These are phyloP conservation scores for Colletotrichum musicola DNA, from an alignment of 2,329 filamentous ascomycete genomes.

Conservation along the genomic window DNA sequence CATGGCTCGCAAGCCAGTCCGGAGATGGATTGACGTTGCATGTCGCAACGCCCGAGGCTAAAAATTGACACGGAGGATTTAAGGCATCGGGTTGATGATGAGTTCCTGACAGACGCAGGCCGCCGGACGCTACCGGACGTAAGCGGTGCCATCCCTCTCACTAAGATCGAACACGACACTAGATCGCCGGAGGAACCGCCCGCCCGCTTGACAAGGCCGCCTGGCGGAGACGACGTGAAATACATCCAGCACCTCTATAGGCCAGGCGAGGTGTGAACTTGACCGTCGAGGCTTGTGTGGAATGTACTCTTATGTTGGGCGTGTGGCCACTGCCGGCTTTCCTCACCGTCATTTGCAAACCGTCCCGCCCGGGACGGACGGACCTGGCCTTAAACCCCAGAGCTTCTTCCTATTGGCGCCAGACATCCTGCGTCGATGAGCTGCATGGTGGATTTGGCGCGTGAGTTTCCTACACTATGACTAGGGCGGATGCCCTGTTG, in stretches of 20 bases:
- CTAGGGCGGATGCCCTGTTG: neutral
- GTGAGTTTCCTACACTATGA: neutral
- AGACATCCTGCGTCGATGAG: slow-evolving; percentile 17
- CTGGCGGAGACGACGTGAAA: neutral
- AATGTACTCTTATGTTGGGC: too few relatives aligned
- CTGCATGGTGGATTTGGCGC: slow-evolving; percentile 14
- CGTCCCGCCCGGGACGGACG: slow-evolving; percentile 8
- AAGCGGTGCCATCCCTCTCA: slow-evolving; percentile 6
- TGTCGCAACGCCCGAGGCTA: slow-evolving; percentile 12
- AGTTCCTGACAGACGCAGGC: slow-evolving; percentile 2
- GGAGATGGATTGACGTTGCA: slow-evolving; percentile 12
- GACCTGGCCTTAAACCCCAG: neutral
- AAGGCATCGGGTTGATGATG: slow-evolving; percentile 7
- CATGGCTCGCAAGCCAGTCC: slow-evolving; percentile 23
- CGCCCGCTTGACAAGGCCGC: slow-evolving; percentile 13
- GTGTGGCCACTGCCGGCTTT: slow-evolving; percentile 9
- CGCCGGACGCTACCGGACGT: neutral
- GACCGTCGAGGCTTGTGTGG: neutral
- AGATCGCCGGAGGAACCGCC: slow-evolving; percentile 17
- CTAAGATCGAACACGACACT: slow-evolving; percentile 14
- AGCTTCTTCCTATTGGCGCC: neutral
- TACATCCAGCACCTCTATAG: too few relatives aligned
- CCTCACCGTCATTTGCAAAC: slow-evolving; percentile 27
- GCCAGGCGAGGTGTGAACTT: neutral
- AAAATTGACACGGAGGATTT: slow-evolving; percentile 7